Evolutionary conservation across 2,329 filamentous ascomycete species (phyloP).

Genomic region (Colletotrichum tabaci): DNA sequence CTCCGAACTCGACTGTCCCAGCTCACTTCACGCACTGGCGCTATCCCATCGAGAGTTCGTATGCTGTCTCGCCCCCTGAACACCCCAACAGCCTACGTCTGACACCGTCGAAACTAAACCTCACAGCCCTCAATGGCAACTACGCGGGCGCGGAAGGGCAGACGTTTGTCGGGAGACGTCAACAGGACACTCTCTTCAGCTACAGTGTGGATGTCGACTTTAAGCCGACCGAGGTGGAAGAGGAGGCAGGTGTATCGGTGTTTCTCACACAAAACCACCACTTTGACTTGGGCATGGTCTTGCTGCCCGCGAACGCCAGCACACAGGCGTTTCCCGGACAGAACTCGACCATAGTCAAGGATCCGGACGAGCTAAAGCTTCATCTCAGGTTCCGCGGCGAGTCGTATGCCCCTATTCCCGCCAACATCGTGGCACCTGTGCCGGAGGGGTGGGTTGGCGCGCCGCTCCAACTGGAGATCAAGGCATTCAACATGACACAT

Average conservation of each 20-base stretch:
- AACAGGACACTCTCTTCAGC: slow-evolving; percentile 69
- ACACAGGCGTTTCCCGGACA: slow-evolving; percentile 22
- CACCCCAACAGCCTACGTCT: slow-evolving; percentile 62
- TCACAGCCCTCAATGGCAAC: slow-evolving; percentile 67
- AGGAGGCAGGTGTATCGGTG: slow-evolving; percentile 67
- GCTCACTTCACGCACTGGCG: slow-evolving; percentile 71
- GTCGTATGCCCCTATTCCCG: slow-evolving; percentile 57
- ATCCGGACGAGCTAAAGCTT: slow-evolving; percentile 48
- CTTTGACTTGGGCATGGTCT: slow-evolving; percentile 60
- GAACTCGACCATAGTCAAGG: slow-evolving; percentile 2
- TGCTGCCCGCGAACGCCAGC: slow-evolving; percentile 14
- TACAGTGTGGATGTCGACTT: slow-evolving; percentile 65
- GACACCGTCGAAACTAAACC: slow-evolving; percentile 64
- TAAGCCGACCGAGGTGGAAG: slow-evolving; percentile 51
- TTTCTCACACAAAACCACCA: slow-evolving; percentile 71
- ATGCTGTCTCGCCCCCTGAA: slow-evolving; percentile 59
- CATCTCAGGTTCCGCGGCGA: slow-evolving; percentile 63
- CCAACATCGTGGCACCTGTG: slow-evolving; percentile 54
- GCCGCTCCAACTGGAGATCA: slow-evolving; percentile 58
- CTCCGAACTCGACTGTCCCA: slow-evolving; percentile 59
- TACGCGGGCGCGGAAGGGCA: slow-evolving; percentile 51
- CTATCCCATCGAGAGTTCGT: slow-evolving; percentile 62
- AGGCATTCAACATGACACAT: slow-evolving; percentile 61
- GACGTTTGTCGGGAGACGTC: slow-evolving; percentile 66
- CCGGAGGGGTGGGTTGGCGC: slow-evolving; percentile 55